Percentiles rank a stretch among this genome's conserved stretches.
Conservation (phyloP, 441 rosid genomes). For the Arabidopsis hybrid region DNA sequence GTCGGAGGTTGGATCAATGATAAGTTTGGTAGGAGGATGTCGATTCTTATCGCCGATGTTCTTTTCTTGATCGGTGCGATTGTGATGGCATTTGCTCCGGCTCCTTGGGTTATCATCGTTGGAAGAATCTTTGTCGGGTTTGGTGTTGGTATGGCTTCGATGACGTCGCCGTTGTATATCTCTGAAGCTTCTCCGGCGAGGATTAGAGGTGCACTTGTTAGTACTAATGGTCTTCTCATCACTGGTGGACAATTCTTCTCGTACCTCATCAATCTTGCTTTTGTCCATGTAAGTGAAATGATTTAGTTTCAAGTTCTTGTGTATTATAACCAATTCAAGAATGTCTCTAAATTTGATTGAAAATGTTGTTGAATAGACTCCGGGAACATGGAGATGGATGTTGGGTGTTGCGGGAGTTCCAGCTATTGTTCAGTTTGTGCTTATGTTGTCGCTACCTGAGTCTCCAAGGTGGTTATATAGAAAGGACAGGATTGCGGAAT, state of each 20-base stretch:
- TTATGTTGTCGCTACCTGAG: slow-evolving; percentile 81
- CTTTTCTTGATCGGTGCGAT: slow-evolving; percentile 71
- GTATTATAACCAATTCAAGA: neutral
- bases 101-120: slow-evolving; percentile 66
- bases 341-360: neutral
- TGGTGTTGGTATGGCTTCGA: slow-evolving; percentile 97
- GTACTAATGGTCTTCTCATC: slow-evolving; percentile 77
- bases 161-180: slow-evolving; percentile 88
- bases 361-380: slow-evolving; percentile 43
- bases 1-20: slow-evolving; percentile 85
- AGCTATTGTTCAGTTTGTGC: slow-evolving; percentile 64
- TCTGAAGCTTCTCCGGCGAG: slow-evolving; percentile 89
- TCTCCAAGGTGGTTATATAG: slow-evolving; percentile 91
- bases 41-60: slow-evolving; percentile 70
- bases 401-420: slow-evolving; percentile 82
- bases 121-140: slow-evolving; percentile 81
- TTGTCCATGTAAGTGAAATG: slow-evolving; percentile 55
- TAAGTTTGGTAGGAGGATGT: slow-evolving; percentile 65
- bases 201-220: slow-evolving; percentile 87
- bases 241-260: slow-evolving; percentile 86
- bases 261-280: slow-evolving; percentile 82
- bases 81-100: slow-evolving; percentile 79
- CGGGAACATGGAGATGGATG: slow-evolving; percentile 95
- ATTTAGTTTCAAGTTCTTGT: slow-evolving; percentile 5
- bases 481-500: slow-evolving; percentile 60